Evolutionary conservation across 192 early-diverging fungal genomes (phyloP), one percentile per base, ranked within the genome.

Genomic region (Lobosporangium transversale): DNA sequence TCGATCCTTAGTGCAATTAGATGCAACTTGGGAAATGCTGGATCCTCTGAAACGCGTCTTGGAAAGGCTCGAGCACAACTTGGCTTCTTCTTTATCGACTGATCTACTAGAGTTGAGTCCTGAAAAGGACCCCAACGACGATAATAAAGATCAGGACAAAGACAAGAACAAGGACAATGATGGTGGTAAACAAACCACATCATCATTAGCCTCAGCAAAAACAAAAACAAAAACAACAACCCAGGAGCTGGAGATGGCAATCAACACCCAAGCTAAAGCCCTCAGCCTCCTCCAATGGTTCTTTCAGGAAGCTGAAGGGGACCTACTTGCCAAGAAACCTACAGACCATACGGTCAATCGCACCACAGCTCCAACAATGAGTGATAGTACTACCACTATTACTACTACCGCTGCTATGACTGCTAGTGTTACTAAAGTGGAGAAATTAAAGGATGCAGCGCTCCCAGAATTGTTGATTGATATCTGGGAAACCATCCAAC

Each of bases 401-500:
- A n/a, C n/a, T n/a, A n/a, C n/a, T n/a, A n/a, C n/a, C n/a, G n/a
- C n/a, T n/a, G n/a, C n/a, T n/a, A n/a, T n/a, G n/a, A n/a, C n/a
- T n/a, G n/a, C n/a, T n/a, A n/a, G n/a, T 7, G 20, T 33, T 23
- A 53, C 10, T 4, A 48, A 30, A 9, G 44, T 58, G 42, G 40
- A 20, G 6, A 50, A 26, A 20, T 24, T 67, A 12, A 53, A 37
- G n/a, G 37, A 24, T 14, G 59, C 48, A 17, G 50, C 42, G 1
- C 20, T 44, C 18, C 15, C 51, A 44, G 23, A n/a, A 24, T 4
- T 62, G 15, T 15, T 71, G 51, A 35, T 62, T 10, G 53, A 76
- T 26, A 26, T 76, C 1, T 76, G 73, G 73, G 44, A 10, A 12
- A 49, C 44, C 12, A 36, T 62, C 23, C 65, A 66, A 18, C 21